Conservation (phyloP, 192 early-diverging fungal genomes). For the Coemansia sp. region DNA sequence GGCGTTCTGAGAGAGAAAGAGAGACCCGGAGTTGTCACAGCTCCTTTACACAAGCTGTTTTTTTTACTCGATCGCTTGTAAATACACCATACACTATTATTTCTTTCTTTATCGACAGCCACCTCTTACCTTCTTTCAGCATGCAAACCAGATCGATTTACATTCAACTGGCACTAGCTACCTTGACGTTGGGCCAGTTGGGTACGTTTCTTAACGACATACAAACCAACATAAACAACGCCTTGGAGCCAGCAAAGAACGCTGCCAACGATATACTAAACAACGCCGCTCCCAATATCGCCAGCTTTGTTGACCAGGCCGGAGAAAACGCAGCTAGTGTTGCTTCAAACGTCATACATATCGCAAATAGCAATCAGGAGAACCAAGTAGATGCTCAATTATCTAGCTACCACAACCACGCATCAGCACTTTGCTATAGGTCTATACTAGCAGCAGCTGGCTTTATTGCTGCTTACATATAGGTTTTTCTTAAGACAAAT, state of each 20-base stretch:
- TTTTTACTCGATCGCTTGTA: not conserved
- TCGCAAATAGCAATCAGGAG: slow-evolving; percentile 22
- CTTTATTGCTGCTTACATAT: not conserved
- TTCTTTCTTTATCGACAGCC: not conserved
- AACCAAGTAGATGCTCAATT: slow-evolving; percentile 31
- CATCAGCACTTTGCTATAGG: not conserved
- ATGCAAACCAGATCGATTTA: slow-evolving; percentile 9
- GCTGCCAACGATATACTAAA: slow-evolving; percentile 15
- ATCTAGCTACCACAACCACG: slow-evolving; percentile 30
- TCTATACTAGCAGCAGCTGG: not conserved
- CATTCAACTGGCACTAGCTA: not conserved
- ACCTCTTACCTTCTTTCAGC: not conserved
- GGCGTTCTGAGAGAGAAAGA: not conserved
- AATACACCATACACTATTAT: not conserved
- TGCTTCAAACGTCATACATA: slow-evolving; percentile 19
- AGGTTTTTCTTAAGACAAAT: too few relatives aligned
- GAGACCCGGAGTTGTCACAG: too few relatives aligned
- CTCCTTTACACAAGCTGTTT: not conserved
- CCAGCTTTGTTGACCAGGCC: slow-evolving; percentile 27
- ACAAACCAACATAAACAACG: slow-evolving; percentile 15
- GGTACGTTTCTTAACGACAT: not conserved
- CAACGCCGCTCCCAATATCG: slow-evolving; percentile 21
- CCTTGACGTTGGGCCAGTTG: not conserved
- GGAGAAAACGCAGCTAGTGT: slow-evolving; percentile 21
- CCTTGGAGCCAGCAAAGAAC: slow-evolving; percentile 7